These are phyloP conservation scores for Maudiozyma turicensis DNA, from an alignment of 805 yeast species.

Conservation along the genomic window DNA sequence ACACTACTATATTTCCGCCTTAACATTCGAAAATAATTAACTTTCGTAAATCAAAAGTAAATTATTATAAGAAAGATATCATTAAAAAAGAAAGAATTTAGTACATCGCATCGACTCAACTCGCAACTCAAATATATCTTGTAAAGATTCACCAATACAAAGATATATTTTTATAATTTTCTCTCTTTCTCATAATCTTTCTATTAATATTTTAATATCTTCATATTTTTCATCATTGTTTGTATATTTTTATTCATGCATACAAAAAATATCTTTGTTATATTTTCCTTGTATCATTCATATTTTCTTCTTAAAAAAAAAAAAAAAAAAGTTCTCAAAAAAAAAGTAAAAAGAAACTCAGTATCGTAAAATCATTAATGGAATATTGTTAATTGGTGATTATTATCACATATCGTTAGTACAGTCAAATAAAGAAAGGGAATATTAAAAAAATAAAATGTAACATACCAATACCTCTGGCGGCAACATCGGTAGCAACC, in stretches of 20 bases:
- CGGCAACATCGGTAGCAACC: constrained; percentile 99
- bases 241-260: background rate
- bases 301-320: background rate
- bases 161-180: no score
- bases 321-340: background rate
- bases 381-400: background rate
- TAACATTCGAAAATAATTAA: no score
- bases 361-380: background rate
- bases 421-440: constrained; percentile 4
- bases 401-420: constrained; percentile 3
- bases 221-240: background rate
- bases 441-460: constrained; percentile 11
- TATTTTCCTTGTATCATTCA: no score
- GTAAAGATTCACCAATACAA: no score
- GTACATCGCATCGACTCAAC: no score
- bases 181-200: background rate
- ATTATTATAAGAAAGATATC: no score
- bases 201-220: background rate
- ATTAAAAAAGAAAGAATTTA: no score
- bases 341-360: background rate
- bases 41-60: no score
- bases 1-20: no score
- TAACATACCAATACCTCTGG: constrained; percentile 98
- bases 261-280: background rate
- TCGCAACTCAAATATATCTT: no score